These are phyloP conservation scores for Neurospora sp. DNA, from an alignment of 495 filamentous ascomycete genomes.

Conservation along the genomic window DNA sequence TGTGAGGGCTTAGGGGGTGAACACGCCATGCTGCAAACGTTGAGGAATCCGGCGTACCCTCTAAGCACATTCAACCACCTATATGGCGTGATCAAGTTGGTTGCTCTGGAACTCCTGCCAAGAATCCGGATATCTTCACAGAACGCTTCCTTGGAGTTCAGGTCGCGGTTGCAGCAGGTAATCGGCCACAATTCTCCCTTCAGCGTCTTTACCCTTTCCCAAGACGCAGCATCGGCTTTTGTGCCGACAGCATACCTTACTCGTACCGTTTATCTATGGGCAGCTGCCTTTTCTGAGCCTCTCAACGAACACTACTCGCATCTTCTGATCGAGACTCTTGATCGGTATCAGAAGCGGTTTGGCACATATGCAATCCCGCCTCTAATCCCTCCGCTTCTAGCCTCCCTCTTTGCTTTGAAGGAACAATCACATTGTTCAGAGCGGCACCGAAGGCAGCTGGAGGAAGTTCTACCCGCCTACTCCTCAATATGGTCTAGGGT, in stretches of 20 bases:
- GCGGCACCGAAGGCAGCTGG: background rate
- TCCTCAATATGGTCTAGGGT: background rate
- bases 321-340: constrained; percentile 11
- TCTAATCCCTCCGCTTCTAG: constrained; percentile 8
- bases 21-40: constrained; percentile 21
- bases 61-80: constrained; percentile 56
- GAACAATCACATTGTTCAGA: background rate
- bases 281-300: constrained; percentile 5
- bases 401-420: constrained; percentile 6
- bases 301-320: background rate
- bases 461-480: constrained; percentile 1
- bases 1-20: constrained; percentile 34
- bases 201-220: constrained; percentile 4
- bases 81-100: constrained; percentile 12
- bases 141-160: background rate
- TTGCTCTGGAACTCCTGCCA: constrained; percentile 1
- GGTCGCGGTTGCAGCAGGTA: constrained; percentile 6
- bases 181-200: constrained; percentile 9
- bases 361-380: constrained; percentile 12
- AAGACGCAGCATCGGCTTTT: constrained; percentile 1
- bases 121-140: background rate
- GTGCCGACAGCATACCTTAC: constrained; percentile 17
- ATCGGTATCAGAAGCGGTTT: constrained; percentile 12
- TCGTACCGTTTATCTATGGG: constrained; percentile 15
- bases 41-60: constrained; percentile 45